Conservation (phyloP, 148 eudicot species). For the Heliosperma pusillum region DNA sequence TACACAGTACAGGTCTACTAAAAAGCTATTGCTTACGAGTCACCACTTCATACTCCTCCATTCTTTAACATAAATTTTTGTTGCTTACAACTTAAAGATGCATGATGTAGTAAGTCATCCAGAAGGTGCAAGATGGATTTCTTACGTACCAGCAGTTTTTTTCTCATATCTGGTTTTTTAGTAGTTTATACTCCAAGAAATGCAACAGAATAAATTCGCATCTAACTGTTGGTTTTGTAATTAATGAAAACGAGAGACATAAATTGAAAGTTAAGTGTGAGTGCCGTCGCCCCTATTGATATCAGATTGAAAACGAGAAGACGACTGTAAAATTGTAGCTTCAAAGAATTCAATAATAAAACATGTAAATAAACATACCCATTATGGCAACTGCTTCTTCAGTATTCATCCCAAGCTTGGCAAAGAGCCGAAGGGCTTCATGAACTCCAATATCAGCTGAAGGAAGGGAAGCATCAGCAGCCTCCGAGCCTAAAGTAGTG, state of each 20-base stretch:
- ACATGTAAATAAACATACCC: slow-evolving; percentile 19
- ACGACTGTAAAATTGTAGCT: neutral
- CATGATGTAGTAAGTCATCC: neutral
- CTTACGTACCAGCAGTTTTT: neutral
- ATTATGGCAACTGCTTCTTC: slow-evolving; percentile 31
- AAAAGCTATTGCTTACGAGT: too few species aligned
- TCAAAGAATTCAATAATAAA: neutral
- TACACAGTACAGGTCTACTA: too few species aligned
- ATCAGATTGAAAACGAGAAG: neutral
- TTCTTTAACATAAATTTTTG: too few species aligned
- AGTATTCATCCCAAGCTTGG: slow-evolving; percentile 28
- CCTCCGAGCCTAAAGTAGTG: slow-evolving; percentile 21
- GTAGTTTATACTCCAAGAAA: neutral
- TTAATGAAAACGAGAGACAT: neutral
- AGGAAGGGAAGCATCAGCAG: slow-evolving; percentile 31
- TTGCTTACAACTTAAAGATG: neutral
- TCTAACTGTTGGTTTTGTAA: too few species aligned
- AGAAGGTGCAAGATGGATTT: too few species aligned
- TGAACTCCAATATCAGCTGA: slow-evolving; percentile 29
- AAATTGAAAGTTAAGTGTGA: neutral
- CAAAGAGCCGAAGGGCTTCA: slow-evolving; percentile 29
- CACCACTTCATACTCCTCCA: too few species aligned
- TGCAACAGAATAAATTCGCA: neutral
- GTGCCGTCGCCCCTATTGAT: neutral
- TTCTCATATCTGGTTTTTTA: neutral